phyloP scores from a whole-genome alignment of 495 filamentous ascomycete species.

The Elasticomyces elasticus region DNA sequence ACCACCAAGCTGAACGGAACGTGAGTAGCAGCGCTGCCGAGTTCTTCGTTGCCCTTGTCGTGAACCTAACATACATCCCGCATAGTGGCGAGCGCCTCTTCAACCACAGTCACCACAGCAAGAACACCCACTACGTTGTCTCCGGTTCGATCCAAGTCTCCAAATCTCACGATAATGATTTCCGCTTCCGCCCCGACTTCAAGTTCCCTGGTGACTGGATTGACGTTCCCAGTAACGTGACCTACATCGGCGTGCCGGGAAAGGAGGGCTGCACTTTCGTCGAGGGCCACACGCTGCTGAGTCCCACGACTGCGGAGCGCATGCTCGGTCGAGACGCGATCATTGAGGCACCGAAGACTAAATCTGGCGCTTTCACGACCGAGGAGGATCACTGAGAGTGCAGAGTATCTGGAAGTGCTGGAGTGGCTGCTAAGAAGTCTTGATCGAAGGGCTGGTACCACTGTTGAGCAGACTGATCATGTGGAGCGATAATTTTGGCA shows the following conservation, averaged over 20 bases:
- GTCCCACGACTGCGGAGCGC: not conserved
- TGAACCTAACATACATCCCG: not conserved
- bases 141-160: not conserved
- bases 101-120: not conserved
- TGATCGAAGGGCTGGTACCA: too few relatives aligned
- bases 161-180: not conserved
- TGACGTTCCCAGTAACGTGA: not conserved
- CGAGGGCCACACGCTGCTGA: not conserved
- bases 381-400: too few relatives aligned
- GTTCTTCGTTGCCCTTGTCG: not conserved
- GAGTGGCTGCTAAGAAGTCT: too few relatives aligned
- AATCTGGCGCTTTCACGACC: not conserved
- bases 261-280: not conserved
- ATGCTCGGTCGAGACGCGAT: not conserved
- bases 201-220: not conserved
- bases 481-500: too few relatives aligned
- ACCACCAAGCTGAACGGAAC: not conserved
- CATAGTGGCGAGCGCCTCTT: not conserved
- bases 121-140: not conserved
- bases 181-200: not conserved
- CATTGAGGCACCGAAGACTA: not conserved
- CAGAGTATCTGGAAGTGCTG: too few relatives aligned
- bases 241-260: not conserved
- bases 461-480: too few relatives aligned
- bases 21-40: too few relatives aligned